Evolutionary conservation across 306 rosid species (phyloP).

Genomic region (Potentilla sterilis): DNA sequence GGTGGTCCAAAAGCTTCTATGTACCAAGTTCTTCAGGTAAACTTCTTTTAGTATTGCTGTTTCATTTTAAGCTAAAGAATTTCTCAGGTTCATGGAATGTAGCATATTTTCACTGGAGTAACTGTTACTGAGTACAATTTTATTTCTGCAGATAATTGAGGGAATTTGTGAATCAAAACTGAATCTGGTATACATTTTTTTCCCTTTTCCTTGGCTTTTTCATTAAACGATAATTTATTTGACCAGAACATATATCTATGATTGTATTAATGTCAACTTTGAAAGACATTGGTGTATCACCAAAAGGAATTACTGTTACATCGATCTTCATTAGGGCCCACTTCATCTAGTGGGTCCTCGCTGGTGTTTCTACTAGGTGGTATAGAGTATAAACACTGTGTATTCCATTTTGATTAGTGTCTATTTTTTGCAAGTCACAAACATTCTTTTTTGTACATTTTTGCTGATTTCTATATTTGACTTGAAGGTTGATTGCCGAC

Average conservation of each 20-base stretch:
- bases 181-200: constrained; percentile 56
- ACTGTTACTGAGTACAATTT: constrained; percentile 7
- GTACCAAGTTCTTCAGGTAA: constrained; percentile 85
- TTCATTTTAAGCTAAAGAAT: background rate
- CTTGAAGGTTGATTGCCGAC: constrained; percentile 64
- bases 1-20: constrained; percentile 92
- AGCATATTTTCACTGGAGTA: background rate
- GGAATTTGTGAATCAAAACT: constrained; percentile 52
- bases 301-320: background rate
- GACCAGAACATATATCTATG: background rate
- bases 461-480: constrained; percentile 18
- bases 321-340: background rate
- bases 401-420: background rate
- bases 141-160: constrained; percentile 57
- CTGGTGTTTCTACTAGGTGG: background rate
- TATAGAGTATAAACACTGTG: background rate
- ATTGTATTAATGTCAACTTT: background rate
- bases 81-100: background rate
- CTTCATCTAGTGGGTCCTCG: background rate
- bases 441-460: background rate
- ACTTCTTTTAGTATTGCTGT: constrained; percentile 9
- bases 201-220: constrained; percentile 20
- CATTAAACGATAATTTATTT: constrained; percentile 10
- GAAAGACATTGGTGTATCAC: background rate
- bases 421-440: background rate